Conservation (phyloP, 805 yeast species). For the Saturnispora zaruensis region DNA sequence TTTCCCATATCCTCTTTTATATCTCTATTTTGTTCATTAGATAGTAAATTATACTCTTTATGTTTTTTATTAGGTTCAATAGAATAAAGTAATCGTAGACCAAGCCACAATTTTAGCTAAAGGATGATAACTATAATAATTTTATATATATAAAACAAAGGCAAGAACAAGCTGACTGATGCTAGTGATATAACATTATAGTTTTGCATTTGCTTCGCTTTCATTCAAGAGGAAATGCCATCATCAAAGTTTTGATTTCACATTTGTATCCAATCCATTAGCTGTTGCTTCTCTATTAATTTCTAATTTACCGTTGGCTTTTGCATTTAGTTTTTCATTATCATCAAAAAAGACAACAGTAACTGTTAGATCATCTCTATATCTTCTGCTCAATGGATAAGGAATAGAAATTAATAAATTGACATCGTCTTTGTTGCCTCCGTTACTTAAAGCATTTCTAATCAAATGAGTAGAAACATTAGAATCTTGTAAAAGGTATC, state of each 20-base stretch:
- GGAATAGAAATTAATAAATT: conserved; percentile 87
- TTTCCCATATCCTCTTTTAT: background rate
- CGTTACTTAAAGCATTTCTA: conserved; percentile 81
- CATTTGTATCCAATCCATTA: conserved; percentile 38
- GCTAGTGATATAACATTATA: background rate
- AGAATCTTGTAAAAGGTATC: conserved; percentile 64
- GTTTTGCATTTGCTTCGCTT: too few species aligned
- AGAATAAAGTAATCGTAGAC: background rate
- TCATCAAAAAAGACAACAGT: conserved; percentile 79
- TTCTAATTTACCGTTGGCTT: conserved; percentile 42
- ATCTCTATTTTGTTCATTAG: background rate
- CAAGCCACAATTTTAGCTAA: background rate
- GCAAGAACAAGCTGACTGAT: background rate
- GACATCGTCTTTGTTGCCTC: conserved; percentile 82
- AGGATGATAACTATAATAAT: background rate
- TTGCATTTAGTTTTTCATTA: conserved; percentile 45
- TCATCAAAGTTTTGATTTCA: conserved; percentile 39
- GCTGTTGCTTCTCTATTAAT: conserved; percentile 49
- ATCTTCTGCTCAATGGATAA: conserved; percentile 80
- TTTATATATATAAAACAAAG: background rate
- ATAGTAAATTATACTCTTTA: background rate
- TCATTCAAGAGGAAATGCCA: background rate
- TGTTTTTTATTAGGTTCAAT: background rate
- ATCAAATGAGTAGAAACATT: conserved; percentile 91
- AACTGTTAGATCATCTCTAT: conserved; percentile 93